These are phyloP conservation scores for Metschnikowia cubensis DNA, from an alignment of 805 yeast genomes.

Conservation along the genomic window DNA sequence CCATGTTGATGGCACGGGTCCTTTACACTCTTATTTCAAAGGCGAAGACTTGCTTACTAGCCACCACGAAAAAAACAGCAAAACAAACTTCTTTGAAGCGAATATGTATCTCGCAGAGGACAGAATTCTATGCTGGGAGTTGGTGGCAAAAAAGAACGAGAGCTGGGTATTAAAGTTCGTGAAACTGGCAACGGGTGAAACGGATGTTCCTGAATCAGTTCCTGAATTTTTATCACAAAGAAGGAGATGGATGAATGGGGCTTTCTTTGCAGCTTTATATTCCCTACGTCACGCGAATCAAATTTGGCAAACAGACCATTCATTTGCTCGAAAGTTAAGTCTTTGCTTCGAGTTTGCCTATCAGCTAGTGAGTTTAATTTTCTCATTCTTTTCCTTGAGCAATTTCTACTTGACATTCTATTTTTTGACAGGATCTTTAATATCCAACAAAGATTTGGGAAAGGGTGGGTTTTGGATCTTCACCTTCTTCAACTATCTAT, in stretches of 20 bases:
- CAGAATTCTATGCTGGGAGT: slow-evolving; percentile 29
- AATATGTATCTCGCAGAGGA: slow-evolving; percentile 44
- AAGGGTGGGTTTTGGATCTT: slow-evolving; percentile 81
- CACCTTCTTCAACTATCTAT: slow-evolving; percentile 79
- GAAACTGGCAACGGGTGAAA: slow-evolving; percentile 29
- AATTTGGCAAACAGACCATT: slow-evolving; percentile 27
- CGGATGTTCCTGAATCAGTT: slow-evolving; percentile 27
- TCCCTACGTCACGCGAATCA: slow-evolving; percentile 21
- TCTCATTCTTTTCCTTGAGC: slow-evolving; percentile 26
- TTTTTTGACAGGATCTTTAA: slow-evolving; percentile 46
- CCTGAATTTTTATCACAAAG: slow-evolving; percentile 28
- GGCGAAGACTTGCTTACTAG: slow-evolving; percentile 60
- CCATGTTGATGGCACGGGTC: slow-evolving; percentile 90
- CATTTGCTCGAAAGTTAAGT: slow-evolving; percentile 21
- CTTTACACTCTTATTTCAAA: slow-evolving; percentile 80
- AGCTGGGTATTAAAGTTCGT: slow-evolving; percentile 29
- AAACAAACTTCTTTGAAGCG: slow-evolving; percentile 84
- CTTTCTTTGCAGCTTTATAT: slow-evolving; percentile 28
- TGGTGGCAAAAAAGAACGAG: slow-evolving; percentile 25
- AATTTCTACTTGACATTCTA: slow-evolving; percentile 28
- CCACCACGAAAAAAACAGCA: slow-evolving; percentile 28
- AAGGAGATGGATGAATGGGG: slow-evolving; percentile 30
- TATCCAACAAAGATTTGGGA: slow-evolving; percentile 42
- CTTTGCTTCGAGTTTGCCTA: slow-evolving; percentile 24
- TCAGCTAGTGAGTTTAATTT: slow-evolving; percentile 20